A percentile compares a stretch with the other conserved stretches of the same genome.
Evolutionary conservation across 768 basidiomycete species (phyloP).

Genomic region (Rhizopogon vesiculosus): DNA sequence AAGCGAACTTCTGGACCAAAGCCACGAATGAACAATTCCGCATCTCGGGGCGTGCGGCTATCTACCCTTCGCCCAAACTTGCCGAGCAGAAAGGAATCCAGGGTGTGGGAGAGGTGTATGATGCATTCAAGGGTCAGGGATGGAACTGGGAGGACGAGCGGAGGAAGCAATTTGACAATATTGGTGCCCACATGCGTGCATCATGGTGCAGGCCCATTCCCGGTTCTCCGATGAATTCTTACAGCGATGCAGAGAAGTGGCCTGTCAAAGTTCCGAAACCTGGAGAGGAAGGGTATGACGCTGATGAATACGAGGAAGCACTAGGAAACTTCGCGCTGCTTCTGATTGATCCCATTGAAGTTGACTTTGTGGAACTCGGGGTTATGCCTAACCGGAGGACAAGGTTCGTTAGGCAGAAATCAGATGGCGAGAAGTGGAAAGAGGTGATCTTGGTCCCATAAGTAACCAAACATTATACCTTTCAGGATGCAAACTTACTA

Average conservation of each 20-base stretch:
- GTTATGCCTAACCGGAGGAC: conserved; percentile 56
- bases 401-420: conserved; percentile 40
- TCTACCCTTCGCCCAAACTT: conserved; percentile 32
- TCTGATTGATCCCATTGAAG: conserved; percentile 62
- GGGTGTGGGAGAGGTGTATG: conserved; percentile 19
- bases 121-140: conserved; percentile 31
- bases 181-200: conserved; percentile 64
- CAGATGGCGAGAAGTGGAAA: conserved; percentile 42
- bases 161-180: conserved; percentile 48
- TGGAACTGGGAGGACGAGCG: conserved; percentile 63
- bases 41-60: conserved; percentile 48
- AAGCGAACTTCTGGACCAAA: conserved; percentile 73
- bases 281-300: conserved; percentile 39
- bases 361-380: conserved; percentile 66
- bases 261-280: conserved; percentile 49
- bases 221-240: conserved; percentile 46
- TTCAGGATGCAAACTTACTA: background rate
- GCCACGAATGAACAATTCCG: conserved; percentile 71
- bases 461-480: background rate
- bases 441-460: conserved; percentile 65
- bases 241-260: conserved; percentile 60
- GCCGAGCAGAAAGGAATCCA: conserved; percentile 13
- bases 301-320: conserved; percentile 47
- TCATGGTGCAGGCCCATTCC: conserved; percentile 68
- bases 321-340: conserved; percentile 67